These are phyloP conservation scores for Endocalyx cinctus DNA, from an alignment of 2,329 filamentous ascomycete species.

Conservation along the genomic window DNA sequence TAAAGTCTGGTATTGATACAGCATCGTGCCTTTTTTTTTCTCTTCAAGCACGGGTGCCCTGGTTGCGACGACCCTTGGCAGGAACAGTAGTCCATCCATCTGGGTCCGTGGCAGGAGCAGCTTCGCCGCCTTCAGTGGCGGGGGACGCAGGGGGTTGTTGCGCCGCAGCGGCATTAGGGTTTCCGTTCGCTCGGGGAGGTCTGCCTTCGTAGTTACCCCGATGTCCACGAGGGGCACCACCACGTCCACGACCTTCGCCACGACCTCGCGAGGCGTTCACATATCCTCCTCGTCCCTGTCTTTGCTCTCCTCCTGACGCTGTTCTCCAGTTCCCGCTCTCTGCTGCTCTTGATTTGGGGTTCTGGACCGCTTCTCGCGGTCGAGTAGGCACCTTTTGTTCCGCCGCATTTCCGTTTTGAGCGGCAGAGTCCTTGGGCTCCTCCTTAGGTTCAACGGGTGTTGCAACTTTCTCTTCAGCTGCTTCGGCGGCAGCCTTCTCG, in stretches of 20 bases:
- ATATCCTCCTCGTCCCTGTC: slow-evolving; percentile 28
- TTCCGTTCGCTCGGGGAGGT: slow-evolving; percentile 45
- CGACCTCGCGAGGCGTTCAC: slow-evolving; percentile 27
- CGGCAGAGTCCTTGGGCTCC: slow-evolving; percentile 28
- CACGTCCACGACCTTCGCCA: slow-evolving; percentile 34
- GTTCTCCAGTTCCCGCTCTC: slow-evolving; percentile 60
- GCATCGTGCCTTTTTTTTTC: slow-evolving; percentile 4
- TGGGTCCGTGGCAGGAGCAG: slow-evolving; percentile 43
- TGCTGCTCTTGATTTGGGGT: slow-evolving; percentile 48
- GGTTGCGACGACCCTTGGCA: slow-evolving; percentile 33
- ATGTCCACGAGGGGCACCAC: slow-evolving; percentile 38
- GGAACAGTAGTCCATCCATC: slow-evolving; percentile 62
- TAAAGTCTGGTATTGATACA: slow-evolving; percentile 17
- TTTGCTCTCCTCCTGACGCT: slow-evolving; percentile 42
- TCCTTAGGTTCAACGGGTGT: slow-evolving; percentile 10
- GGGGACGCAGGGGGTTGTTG: slow-evolving; percentile 29
- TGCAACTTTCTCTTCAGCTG: slow-evolving; percentile 15
- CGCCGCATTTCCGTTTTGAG: slow-evolving; percentile 30
- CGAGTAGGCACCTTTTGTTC: slow-evolving; percentile 45
- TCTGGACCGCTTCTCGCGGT: slow-evolving; percentile 39
- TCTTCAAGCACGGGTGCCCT: slow-evolving; percentile 14
- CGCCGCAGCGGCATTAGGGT: slow-evolving; percentile 25
- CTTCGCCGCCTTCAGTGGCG: slow-evolving; percentile 22
- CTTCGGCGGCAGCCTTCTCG: slow-evolving; percentile 28
- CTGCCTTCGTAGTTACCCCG: slow-evolving; percentile 43